A percentile compares a stretch with the other conserved stretches of the same genome.
phyloP scores from a whole-genome alignment of 306 rosid species.

The Glycine latifolia region DNA sequence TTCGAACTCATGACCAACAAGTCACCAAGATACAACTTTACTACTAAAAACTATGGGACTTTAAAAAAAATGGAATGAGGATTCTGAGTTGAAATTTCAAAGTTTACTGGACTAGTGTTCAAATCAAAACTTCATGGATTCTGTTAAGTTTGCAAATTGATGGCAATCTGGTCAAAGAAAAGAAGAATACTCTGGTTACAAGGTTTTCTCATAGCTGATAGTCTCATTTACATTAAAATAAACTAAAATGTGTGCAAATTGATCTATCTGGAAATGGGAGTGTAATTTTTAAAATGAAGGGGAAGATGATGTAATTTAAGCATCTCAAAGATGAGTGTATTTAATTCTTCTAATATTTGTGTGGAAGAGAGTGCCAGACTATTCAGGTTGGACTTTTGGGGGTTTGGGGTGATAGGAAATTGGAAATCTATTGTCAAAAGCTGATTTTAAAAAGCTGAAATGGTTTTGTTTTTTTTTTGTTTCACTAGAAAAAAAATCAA shows the following conservation, averaged over 20 bases:
- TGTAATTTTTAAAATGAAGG: neutral
- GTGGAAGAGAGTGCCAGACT: conserved; percentile 9
- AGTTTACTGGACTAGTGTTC: no score
- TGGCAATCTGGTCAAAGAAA: neutral
- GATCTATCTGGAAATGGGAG: neutral
- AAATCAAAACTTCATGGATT: no score
- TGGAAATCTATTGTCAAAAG: conserved; percentile 33
- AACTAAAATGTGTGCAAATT: neutral
- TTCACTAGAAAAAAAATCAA: neutral
- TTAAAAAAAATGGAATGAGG: no score
- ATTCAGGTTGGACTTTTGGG: neutral
- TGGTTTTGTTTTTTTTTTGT: neutral
- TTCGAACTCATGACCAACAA: no score
- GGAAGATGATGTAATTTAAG: neutral
- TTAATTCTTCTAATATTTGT: neutral
- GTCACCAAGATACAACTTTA: no score
- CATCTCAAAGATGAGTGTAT: neutral
- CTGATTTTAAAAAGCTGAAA: conserved; percentile 25
- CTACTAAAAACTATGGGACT: no score
- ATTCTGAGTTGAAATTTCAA: no score
- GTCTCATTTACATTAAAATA: neutral
- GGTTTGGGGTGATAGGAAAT: neutral
- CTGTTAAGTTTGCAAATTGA: conserved; percentile 2
- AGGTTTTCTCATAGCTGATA: neutral
- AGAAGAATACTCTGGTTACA: neutral